These are phyloP conservation scores for Leptodermis oblonga DNA, from an alignment of 257 asterid species.

Conservation along the genomic window DNA sequence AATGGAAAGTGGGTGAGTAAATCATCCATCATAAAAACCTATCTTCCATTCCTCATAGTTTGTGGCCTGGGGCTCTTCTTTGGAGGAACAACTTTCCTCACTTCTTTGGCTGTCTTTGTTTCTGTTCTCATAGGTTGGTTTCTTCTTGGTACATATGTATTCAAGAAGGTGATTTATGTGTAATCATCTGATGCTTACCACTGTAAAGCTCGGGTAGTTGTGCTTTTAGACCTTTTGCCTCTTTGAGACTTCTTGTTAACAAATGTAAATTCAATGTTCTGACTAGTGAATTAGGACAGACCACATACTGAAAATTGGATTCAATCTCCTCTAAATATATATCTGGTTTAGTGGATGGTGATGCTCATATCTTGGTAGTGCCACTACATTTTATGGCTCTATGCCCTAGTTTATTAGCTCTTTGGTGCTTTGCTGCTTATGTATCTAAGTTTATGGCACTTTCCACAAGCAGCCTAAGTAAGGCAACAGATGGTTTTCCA, in stretches of 20 bases:
- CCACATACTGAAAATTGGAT: background rate
- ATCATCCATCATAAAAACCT: constrained; percentile 49
- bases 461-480: background rate
- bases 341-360: background rate
- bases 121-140: constrained; percentile 78
- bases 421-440: background rate
- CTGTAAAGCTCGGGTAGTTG: background rate
- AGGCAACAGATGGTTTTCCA: background rate
- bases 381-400: background rate
- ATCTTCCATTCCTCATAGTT: constrained; percentile 57
- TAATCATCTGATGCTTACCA: constrained; percentile 23
- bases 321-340: background rate
- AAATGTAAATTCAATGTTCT: background rate
- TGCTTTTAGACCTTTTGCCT: background rate
- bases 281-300: background rate
- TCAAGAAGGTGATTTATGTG: constrained; percentile 59
- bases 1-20: constrained; percentile 68
- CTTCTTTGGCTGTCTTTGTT: constrained; percentile 44
- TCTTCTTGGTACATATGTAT: constrained; percentile 66
- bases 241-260: background rate
- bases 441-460: background rate
- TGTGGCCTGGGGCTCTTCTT: constrained; percentile 48
- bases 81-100: constrained; percentile 64
- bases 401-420: background rate
- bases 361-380: background rate